phyloP scores from a whole-genome alignment of 495 filamentous ascomycete species.

The Evernia prunastri region DNA sequence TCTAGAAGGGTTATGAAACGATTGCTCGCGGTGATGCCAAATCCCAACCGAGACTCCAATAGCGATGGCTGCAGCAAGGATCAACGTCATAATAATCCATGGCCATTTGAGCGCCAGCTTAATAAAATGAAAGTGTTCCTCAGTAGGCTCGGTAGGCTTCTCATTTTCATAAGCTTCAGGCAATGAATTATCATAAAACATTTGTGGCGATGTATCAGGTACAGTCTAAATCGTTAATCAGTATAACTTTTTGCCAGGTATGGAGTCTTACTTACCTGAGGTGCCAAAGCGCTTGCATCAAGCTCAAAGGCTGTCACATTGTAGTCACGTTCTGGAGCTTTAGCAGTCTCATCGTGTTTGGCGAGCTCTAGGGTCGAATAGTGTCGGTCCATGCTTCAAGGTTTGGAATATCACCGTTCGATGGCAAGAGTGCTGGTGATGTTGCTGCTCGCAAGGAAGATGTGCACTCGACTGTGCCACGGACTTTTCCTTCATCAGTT shows the following conservation, averaged over 20 bases:
- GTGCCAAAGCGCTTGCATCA: neutral
- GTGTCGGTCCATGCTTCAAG: neutral
- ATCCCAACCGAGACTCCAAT: neutral
- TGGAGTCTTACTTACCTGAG: neutral
- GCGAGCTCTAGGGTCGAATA: neutral
- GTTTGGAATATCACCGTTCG: no score
- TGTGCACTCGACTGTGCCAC: no score
- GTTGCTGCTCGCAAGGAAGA: no score
- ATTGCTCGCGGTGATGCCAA: neutral
- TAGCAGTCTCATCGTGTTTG: neutral
- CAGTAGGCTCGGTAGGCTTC: neutral
- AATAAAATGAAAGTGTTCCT: no score
- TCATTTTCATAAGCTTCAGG: neutral
- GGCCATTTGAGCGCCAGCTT: neutral
- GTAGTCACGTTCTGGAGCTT: neutral
- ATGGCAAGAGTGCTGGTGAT: no score
- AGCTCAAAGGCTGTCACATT: neutral
- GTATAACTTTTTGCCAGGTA: neutral
- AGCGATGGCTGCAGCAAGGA: neutral
- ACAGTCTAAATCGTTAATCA: neutral
- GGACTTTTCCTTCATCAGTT: no score
- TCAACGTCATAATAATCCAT: neutral
- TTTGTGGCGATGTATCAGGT: neutral
- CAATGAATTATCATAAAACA: neutral
- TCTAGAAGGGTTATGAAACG: neutral